Base-by-base conservation (phyloP, 1,284 basidiomycete genomes). In the Mycena sp. region DNA sequence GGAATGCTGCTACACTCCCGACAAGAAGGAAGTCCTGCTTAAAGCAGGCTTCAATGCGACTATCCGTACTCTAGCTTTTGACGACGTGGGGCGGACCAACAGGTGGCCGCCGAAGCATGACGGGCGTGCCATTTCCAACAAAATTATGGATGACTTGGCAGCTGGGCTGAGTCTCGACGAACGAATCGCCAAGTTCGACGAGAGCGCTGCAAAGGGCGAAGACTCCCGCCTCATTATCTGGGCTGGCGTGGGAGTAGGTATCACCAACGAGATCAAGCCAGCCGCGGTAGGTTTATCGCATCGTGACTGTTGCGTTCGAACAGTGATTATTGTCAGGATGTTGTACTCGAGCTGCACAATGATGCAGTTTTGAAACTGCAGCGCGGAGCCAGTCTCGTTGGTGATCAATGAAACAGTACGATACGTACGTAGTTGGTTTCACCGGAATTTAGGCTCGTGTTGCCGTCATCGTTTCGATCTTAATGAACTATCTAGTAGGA, bases 21-120 rank as follows among this genome's bases (percentile, higher is more conserved):
- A 71, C 1, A 79, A 82, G 67, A 86, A 84, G 72, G 70, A 71
- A 1, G 77, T 79, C 2, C 73, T 87, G 29, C 67, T 82, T 17
- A 71, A 69, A 4, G 85, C 84, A 14, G 71, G 65, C 43, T 66
- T 76, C 10, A 67, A 69, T 3, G 30, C 51, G 11, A 62, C 64
- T 21, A 72, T 74, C 38, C 80, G 85, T 38, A 82, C 82, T 6
- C 69, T 74, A 57, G 79, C 79, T 30, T 85, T 85, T 58, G 86
- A 87, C 66, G 71, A 70, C 26, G 80, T 78, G 35, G 77, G 80
- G 55, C 78, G 76, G 23, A 80, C 78, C 6, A 61, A 75, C 23
- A 80, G 77, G 25, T 87, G 85, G 86, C 86, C 85, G 2, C 62
- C 65, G n/a, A 80, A 81, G 5, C 70, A 81, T n/a, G 76, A 87